Evolutionary conservation across 2,329 filamentous ascomycete genomes (phyloP).

Genomic region (Colletotrichum filicis): DNA sequence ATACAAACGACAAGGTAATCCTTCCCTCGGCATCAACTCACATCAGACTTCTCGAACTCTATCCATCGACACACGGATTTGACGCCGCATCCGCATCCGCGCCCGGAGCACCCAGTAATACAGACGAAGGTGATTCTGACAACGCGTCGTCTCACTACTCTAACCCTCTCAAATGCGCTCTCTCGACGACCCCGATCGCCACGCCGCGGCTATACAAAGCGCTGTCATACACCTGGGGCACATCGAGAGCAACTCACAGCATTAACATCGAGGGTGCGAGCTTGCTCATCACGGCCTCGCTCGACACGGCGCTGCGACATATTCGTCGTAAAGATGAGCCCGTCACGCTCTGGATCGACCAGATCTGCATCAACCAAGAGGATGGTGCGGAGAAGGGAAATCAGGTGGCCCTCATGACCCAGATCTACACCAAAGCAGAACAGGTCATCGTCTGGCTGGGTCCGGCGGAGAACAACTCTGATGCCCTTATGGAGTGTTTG

Average conservation of each 20-base stretch:
- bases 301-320: constrained; percentile 27
- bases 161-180: constrained; percentile 18
- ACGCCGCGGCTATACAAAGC: constrained; percentile 37
- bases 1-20: background rate
- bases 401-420: constrained; percentile 52
- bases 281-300: constrained; percentile 29
- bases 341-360: constrained; percentile 50
- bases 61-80: background rate
- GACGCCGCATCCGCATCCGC: background rate
- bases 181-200: constrained; percentile 17
- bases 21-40: constrained; percentile 27
- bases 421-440: constrained; percentile 47
- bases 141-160: background rate
- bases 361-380: constrained; percentile 53
- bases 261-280: constrained; percentile 8
- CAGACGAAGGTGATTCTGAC: background rate
- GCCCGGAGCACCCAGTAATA: background rate
- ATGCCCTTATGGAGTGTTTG: constrained; percentile 33
- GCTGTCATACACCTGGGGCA: constrained; percentile 42
- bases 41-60: constrained; percentile 31
- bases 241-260: constrained; percentile 10
- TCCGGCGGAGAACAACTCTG: constrained; percentile 20
- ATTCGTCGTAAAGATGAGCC: constrained; percentile 7
- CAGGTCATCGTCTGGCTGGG: constrained; percentile 51
- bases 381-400: constrained; percentile 47